A percentile compares a stretch with the other conserved stretches of the same genome.
These are phyloP conservation scores for Neurospora sp. DNA, from an alignment of 495 filamentous ascomycete genomes.

Conservation along the genomic window DNA sequence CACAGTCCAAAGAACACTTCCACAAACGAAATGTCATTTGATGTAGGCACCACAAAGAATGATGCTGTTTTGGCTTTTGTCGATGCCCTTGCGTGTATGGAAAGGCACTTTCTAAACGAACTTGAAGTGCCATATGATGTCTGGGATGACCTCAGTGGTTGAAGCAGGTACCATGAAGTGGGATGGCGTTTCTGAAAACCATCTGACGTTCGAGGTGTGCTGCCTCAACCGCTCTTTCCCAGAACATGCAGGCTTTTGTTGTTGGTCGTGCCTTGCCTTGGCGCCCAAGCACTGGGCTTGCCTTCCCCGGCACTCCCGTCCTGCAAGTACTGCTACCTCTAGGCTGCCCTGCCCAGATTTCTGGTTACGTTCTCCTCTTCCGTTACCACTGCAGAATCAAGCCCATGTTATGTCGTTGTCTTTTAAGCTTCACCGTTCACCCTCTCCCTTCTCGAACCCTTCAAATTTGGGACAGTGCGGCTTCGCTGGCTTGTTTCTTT, in stretches of 20 bases:
- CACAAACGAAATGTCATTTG: neutral
- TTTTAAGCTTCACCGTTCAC: neutral
- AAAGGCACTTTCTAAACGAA: neutral
- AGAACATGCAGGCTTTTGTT: neutral
- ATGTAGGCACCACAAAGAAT: neutral
- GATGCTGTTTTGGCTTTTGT: neutral
- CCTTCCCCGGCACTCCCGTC: neutral
- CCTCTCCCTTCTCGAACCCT: neutral
- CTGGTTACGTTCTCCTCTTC: neutral
- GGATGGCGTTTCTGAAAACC: neutral
- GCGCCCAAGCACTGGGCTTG: neutral
- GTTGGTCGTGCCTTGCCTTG: neutral
- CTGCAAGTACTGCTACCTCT: neutral
- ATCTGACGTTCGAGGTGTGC: neutral
- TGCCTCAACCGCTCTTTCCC: neutral
- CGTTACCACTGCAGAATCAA: neutral
- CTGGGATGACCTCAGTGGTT: neutral
- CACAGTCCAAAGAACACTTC: neutral
- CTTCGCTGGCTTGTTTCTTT: neutral
- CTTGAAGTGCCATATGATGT: too few relatives aligned
- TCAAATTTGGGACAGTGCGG: too few relatives aligned
- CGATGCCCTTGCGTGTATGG: neutral
- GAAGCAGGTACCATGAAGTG: neutral
- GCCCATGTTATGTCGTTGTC: neutral
- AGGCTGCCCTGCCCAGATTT: neutral